Evolutionary conservation across 2,329 filamentous ascomycete species (phyloP).

Genomic region (Volutella citrinella): DNA sequence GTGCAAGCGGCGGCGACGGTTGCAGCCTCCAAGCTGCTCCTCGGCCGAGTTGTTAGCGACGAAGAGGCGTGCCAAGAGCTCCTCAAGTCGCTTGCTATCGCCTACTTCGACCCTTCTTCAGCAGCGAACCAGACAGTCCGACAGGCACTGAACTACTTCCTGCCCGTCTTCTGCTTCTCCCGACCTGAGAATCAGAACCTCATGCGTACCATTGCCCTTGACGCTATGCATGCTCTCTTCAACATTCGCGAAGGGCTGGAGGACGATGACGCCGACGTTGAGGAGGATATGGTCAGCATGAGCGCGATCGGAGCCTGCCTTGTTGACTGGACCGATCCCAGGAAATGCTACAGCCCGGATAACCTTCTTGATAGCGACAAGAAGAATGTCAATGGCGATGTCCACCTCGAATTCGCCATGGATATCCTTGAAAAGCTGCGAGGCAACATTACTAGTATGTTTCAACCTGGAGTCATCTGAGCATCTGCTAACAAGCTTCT

Average conservation of each 20-base stretch:
- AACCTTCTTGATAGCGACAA: conserved; percentile 53
- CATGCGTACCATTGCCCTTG: conserved; percentile 72
- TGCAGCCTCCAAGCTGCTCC: conserved; percentile 80
- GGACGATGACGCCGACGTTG: conserved; percentile 72
- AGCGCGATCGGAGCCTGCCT: conserved; percentile 77
- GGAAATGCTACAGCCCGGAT: conserved; percentile 64
- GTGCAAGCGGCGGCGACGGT: conserved; percentile 80
- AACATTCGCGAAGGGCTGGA: conserved; percentile 70
- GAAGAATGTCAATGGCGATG: conserved; percentile 68
- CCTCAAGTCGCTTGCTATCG: conserved; percentile 78
- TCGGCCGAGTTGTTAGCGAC: conserved; percentile 75
- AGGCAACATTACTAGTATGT: conserved; percentile 65
- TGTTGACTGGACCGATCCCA: conserved; percentile 92
- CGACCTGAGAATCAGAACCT: conserved; percentile 77
- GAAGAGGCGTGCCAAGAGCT: conserved; percentile 65
- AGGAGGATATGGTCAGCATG: conserved; percentile 76
- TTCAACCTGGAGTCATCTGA: not conserved
- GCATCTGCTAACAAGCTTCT: conserved; percentile 28
- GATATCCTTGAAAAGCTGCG: conserved; percentile 74
- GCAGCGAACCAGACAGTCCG: conserved; percentile 76
- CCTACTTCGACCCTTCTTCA: conserved; percentile 87
- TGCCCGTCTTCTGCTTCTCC: conserved; percentile 91
- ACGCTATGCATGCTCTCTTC: conserved; percentile 71
- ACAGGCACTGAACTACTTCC: conserved; percentile 87
- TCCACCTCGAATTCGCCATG: conserved; percentile 75